Base-by-base conservation (phyloP, 2,329 filamentous ascomycete species). In the Exophiala spinifera region DNA sequence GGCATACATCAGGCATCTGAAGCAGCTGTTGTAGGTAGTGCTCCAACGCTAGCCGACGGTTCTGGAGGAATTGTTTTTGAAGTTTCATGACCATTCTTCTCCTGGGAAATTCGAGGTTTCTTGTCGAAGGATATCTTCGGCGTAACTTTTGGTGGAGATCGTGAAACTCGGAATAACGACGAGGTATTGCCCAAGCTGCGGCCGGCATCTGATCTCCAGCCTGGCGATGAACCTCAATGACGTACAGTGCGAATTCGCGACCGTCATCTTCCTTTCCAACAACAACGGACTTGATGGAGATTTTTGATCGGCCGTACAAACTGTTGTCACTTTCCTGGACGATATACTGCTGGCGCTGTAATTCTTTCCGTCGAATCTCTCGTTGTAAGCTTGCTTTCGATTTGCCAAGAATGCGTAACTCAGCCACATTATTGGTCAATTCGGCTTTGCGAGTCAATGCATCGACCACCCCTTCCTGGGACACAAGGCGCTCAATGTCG, bases 291-390 rank as follows among this genome's bases (percentile, higher is more conserved):
- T 94, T 94, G 68, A 99, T 96, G 64, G 83, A 87, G 64, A 97
- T 84, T 0, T 85, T 89, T 2, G 94, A 92, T 15, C 92, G 88
- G 2, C 94, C 94, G 66, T 95, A 97, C 20, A 99, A 78, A 69
- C 91, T 96, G 70, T 96, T 99, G 69, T 99, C 95, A 67, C 91
- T 96, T 72, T 99, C 94, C 71, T 99, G 94, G 6, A 97, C 85
- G 43, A 95, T 89, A 64, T 99, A 99, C 69, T 99, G 95, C 70
- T 96, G 94, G 49, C 91, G 83, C 69, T 99, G 94, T 66, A 99
- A 81, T 71, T 97, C 92, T 69, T 97, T 99, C 31, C 91, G 85
- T 53, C 90, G 83, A 51, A 97, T 91, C 70, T 99, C 94, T 61
- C 94, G 82, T 66, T 95, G 88, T 53, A 99, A 75, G 70, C 94